Percentiles rank a stretch among this genome's conserved stretches.
Evolutionary conservation across 106 monocot species (phyloP).

Genomic region (Dioscorea zingiberensis): DNA sequence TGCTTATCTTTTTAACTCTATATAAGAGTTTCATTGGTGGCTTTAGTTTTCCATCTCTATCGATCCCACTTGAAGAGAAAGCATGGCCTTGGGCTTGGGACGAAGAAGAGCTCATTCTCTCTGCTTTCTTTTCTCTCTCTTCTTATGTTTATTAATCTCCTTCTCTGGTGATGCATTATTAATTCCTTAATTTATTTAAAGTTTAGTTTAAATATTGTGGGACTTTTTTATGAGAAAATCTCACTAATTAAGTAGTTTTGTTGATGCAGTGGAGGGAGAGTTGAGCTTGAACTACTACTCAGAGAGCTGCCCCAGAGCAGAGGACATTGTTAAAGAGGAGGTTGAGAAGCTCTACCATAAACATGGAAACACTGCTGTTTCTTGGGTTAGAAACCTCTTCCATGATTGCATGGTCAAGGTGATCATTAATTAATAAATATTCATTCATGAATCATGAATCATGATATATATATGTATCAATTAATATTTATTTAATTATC

Average conservation of each 20-base stretch:
- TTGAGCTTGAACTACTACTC: constrained; percentile 38
- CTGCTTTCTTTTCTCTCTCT: background rate
- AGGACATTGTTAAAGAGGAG: constrained; percentile 46
- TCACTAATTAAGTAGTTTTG: too few species aligned
- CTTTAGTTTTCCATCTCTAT: background rate
- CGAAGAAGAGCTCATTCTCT: background rate
- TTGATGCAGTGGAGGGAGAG: constrained; percentile 3
- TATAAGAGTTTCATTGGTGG: background rate
- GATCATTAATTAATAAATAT: background rate
- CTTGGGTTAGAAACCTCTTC: constrained; percentile 65
- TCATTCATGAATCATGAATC: too few species aligned
- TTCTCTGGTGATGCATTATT: background rate
- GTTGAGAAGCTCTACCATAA: constrained; percentile 43
- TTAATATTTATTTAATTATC: too few species aligned
- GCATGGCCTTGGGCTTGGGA: background rate
- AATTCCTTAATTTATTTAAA: background rate
- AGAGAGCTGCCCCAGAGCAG: constrained; percentile 47
- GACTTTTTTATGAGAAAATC: too few species aligned
- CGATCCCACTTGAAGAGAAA: background rate
- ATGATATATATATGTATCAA: background rate
- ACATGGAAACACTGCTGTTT: constrained; percentile 70
- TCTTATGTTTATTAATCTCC: background rate
- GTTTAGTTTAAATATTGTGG: too few species aligned
- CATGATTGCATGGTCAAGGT: constrained; percentile 78
- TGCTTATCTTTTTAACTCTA: background rate